Conservation (phyloP, 2,329 filamentous ascomycete genomes). For the Fusarium robinianum region DNA sequence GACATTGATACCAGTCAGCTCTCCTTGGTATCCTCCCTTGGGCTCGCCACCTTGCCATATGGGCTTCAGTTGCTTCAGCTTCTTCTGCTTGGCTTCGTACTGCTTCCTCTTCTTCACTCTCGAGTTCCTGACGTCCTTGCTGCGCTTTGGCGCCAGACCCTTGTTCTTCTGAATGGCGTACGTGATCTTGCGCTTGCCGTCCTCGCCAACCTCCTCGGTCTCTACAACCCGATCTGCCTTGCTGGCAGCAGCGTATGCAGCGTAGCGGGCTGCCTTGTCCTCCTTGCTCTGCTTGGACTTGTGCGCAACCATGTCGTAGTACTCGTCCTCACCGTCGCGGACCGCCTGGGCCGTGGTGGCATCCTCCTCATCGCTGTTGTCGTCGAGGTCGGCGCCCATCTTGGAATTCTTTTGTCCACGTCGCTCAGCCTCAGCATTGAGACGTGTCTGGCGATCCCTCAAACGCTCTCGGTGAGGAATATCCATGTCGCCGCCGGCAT, state of each 20-base stretch:
- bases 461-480: slow-evolving; percentile 88
- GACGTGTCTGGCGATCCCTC: slow-evolving; percentile 79
- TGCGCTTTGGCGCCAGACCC: slow-evolving; percentile 83
- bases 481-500: slow-evolving; percentile 79
- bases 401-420: slow-evolving; percentile 71
- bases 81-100: slow-evolving; percentile 97
- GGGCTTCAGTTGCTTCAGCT: slow-evolving; percentile 83
- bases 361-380: slow-evolving; percentile 71
- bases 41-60: slow-evolving; percentile 86
- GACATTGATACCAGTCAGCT: slow-evolving; percentile 93
- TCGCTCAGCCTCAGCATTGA: slow-evolving; percentile 86
- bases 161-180: slow-evolving; percentile 98
- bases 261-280: slow-evolving; percentile 66
- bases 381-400: slow-evolving; percentile 68
- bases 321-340: slow-evolving; percentile 69
- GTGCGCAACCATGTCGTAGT: slow-evolving; percentile 87
- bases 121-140: slow-evolving; percentile 94
- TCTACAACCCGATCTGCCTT: slow-evolving; percentile 67
- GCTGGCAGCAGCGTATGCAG: slow-evolving; percentile 62
- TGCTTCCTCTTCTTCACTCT: slow-evolving; percentile 98
- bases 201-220: slow-evolving; percentile 71
- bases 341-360: slow-evolving; percentile 55
- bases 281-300: slow-evolving; percentile 71
- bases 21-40: slow-evolving; percentile 84
- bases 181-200: slow-evolving; percentile 89